Conservation (phyloP, 768 basidiomycete genomes). For the Podaxis pistillaris region DNA sequence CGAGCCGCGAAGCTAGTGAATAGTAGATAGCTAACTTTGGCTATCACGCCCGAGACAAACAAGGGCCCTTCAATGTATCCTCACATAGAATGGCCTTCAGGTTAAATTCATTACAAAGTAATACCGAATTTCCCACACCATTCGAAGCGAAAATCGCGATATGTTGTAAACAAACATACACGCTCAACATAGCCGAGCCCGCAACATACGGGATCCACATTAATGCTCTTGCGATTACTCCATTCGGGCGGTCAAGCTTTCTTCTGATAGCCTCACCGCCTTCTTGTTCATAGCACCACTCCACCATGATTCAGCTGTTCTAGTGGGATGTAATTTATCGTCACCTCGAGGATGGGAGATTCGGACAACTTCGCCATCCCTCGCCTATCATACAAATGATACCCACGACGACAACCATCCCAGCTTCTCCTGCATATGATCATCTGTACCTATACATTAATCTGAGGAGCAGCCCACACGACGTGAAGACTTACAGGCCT, state of each 20-base stretch:
- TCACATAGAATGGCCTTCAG: no score
- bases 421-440: background rate
- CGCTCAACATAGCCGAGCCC: background rate
- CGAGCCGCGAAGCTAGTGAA: background rate
- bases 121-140: background rate
- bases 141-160: background rate
- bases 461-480: background rate
- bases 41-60: background rate
- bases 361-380: background rate
- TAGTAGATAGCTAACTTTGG: background rate
- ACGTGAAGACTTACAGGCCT: background rate
- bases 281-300: background rate
- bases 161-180: background rate
- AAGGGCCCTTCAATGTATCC: no score
- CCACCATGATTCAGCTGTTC: background rate
- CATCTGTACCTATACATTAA: background rate
- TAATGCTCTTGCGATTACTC: background rate
- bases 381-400: background rate
- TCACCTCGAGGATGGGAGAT: background rate
- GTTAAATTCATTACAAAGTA: no score
- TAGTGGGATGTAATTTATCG: background rate
- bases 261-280: background rate
- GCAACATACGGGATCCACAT: background rate
- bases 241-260: background rate
- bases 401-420: background rate